Base-by-base conservation (phyloP, 164 flowering plant species). In the Kingdonia uniflora region DNA sequence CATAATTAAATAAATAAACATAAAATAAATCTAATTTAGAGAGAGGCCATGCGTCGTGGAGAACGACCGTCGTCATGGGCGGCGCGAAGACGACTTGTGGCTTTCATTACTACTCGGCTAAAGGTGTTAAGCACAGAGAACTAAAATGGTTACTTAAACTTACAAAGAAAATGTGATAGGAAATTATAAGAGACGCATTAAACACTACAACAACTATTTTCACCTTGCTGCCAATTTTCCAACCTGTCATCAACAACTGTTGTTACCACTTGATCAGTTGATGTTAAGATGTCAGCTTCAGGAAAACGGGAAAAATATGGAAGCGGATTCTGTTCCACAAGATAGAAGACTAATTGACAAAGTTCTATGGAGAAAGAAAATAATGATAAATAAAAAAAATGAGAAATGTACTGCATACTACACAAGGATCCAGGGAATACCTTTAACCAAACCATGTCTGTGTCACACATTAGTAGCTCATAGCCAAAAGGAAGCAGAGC, bases 401-500 rank as follows among this genome's bases (percentile, higher is more conserved):
- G 44, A 42, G 1, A 21, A 29, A 29, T 29, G 8, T 29, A 29
- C 8, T 29, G 8, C 35, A 3, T 29, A 3, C 35, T 3, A 4
- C 8, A 29, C 8, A 14, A 46, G 33, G 8, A 17, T 43, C 51
- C 44, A 57, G 64, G 61, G 35, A 15, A 40, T 76, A 91, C 98
- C 96, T 91, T 91, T 54, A 91, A 68, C 97, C 99, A 94, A 63
- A 89, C 99, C 99, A 87, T 89, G 69, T 94, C 99, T 2, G 99
- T 89, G 55, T 94, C 99, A 56, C 99, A 94, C 99, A 94, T 94
- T 54, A 94, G 68, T 42, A 94, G 60, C 68, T 94, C 99, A 64
- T 56, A 80, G 6, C 97, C 97, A 63, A 67, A 94, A 54, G 97
- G 95, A 24, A 94, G 80, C 60, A 94, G 60, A 11, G 87, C 67